phyloP scores from a whole-genome alignment of 2,329 filamentous ascomycete species.

The Mycosphaerella sp. region DNA sequence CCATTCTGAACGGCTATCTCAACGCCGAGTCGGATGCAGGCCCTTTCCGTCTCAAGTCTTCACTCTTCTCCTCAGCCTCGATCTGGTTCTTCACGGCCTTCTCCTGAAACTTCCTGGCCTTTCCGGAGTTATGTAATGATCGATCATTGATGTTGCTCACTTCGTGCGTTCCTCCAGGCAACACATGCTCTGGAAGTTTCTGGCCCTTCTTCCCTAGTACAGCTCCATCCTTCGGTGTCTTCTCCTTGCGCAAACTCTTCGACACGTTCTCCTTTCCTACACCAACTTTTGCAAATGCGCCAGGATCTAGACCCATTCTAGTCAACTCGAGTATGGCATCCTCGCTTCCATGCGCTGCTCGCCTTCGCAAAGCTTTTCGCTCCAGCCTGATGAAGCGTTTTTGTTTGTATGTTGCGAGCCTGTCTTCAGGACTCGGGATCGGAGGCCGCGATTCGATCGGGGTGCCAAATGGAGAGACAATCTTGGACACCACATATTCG shows the following conservation, averaged over 20 bases:
- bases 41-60: conserved; percentile 20
- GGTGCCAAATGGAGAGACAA: conserved; percentile 64
- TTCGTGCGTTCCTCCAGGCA: conserved; percentile 30
- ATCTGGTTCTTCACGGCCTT: conserved; percentile 26
- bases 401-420: conserved; percentile 49
- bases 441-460: conserved; percentile 59
- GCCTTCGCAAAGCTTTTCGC: conserved; percentile 26
- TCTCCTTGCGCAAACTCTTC: conserved; percentile 20
- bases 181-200: conserved; percentile 31
- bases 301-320: conserved; percentile 27
- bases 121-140: conserved; percentile 28
- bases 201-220: conserved; percentile 30
- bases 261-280: conserved; percentile 27
- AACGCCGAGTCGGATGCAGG: conserved; percentile 18
- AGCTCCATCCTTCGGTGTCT: conserved; percentile 21
- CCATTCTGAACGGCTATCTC: conserved; percentile 5
- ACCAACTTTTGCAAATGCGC: conserved; percentile 27
- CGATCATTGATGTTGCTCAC: conserved; percentile 29
- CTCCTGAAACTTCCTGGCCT: conserved; percentile 25
- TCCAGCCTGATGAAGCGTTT: conserved; percentile 55
- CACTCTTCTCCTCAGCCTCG: conserved; percentile 26
- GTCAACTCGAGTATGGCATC: conserved; percentile 27
- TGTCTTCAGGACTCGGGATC: conserved; percentile 59
- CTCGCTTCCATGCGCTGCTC: conserved; percentile 30
- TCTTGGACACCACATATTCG: conserved; percentile 66